Conservation (phyloP, 495 filamentous ascomycete genomes). For the Bombardia bombarda region DNA sequence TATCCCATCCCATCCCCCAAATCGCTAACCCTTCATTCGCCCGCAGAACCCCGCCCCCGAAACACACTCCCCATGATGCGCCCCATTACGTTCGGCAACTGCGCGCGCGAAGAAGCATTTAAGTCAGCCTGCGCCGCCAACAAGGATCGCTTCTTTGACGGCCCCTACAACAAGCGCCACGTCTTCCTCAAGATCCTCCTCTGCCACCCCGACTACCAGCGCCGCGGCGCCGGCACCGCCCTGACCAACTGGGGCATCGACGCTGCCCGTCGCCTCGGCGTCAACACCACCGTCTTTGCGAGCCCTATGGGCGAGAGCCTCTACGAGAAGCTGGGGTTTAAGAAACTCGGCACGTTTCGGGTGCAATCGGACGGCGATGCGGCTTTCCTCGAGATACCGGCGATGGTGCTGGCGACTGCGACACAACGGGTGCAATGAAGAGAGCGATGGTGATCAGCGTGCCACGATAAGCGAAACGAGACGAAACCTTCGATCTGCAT, state of each 20-base stretch:
- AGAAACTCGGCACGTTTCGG: constrained; percentile 16
- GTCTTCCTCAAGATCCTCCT: constrained; percentile 41
- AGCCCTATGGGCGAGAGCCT: constrained; percentile 19
- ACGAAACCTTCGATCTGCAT: too few relatives aligned
- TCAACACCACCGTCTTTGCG: constrained; percentile 20
- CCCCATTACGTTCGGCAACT: constrained; percentile 14
- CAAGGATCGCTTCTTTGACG: constrained; percentile 15
- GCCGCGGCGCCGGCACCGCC: constrained; percentile 41
- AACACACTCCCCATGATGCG: constrained; percentile 1
- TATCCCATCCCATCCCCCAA: neutral
- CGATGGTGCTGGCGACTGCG: constrained; percentile 14
- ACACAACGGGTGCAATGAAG: too few relatives aligned
- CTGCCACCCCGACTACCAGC: constrained; percentile 40
- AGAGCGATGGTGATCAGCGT: too few relatives aligned
- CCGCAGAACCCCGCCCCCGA: constrained; percentile 2
- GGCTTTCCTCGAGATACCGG: constrained; percentile 19
- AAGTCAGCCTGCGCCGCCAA: constrained; percentile 7
- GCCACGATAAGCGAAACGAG: too few relatives aligned
- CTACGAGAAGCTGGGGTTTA: constrained; percentile 22
- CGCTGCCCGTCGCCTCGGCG: constrained; percentile 5
- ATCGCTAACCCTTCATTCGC: neutral
- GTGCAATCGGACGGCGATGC: constrained; percentile 20
- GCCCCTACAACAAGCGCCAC: constrained; percentile 10
- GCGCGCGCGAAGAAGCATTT: constrained; percentile 16
- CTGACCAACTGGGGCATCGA: constrained; percentile 44